Conservation (phyloP, 2,329 filamentous ascomycete species). For the Penicillium brevicompactum region DNA sequence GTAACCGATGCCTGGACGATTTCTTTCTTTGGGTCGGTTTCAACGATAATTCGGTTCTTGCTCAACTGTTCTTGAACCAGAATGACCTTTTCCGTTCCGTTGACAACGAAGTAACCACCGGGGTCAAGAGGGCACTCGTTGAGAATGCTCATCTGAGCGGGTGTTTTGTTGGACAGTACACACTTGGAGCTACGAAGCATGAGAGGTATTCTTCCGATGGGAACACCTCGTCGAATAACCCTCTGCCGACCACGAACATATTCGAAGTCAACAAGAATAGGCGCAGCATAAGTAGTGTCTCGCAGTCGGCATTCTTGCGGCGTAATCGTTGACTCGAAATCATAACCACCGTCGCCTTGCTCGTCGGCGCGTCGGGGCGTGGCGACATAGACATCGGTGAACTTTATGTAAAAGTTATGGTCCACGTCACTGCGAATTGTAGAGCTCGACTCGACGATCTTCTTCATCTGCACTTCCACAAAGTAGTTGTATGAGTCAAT, state of each 20-base stretch:
- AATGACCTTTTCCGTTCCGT: conserved; percentile 98
- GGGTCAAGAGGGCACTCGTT: conserved; percentile 96
- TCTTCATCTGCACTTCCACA: conserved; percentile 92
- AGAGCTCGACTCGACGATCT: conserved; percentile 90
- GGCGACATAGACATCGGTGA: conserved; percentile 86
- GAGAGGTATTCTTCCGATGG: conserved; percentile 88
- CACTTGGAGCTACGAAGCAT: conserved; percentile 98
- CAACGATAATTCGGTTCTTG: conserved; percentile 98
- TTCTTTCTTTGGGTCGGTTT: conserved; percentile 87
- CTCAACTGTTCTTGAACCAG: conserved; percentile 97
- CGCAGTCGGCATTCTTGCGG: conserved; percentile 95
- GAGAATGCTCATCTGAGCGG: conserved; percentile 84
- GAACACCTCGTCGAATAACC: conserved; percentile 70
- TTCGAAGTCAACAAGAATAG: conserved; percentile 88
- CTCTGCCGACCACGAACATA: conserved; percentile 83
- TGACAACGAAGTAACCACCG: conserved; percentile 96
- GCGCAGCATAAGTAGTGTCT: conserved; percentile 97
- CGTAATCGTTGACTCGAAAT: conserved; percentile 63
- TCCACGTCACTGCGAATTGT: conserved; percentile 90
- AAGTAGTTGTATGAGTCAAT: conserved; percentile 99
- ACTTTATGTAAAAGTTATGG: conserved; percentile 88
- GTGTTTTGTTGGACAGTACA: conserved; percentile 78
- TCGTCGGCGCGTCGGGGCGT: conserved; percentile 78
- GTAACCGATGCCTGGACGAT: conserved; percentile 95
- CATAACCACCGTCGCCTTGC: conserved; percentile 55